A percentile compares a stretch with the other conserved stretches of the same genome.
phyloP scores from a whole-genome alignment of 108 stramenopile species.

The Fragilariopsis cylindrus region DNA sequence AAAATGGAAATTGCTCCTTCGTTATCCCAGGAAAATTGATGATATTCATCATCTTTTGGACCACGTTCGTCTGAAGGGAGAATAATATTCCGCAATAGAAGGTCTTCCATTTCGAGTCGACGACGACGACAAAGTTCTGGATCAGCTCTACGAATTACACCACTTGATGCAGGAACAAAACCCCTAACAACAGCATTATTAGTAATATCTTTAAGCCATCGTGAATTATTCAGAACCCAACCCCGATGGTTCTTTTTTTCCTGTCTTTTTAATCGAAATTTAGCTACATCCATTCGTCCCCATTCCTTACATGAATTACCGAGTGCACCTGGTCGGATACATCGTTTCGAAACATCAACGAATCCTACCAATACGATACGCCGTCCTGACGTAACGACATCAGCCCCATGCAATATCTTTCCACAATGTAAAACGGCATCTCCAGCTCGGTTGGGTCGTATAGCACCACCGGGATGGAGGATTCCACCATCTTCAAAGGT shows the following conservation, averaged over 20 bases:
- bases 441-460: slow-evolving; percentile 52
- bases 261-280: slow-evolving; percentile 36
- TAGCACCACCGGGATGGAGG: slow-evolving; percentile 42
- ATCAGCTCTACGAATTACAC: slow-evolving; percentile 44
- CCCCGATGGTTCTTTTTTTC: slow-evolving; percentile 21
- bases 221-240: slow-evolving; percentile 51
- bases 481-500: slow-evolving; percentile 12
- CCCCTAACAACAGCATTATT: slow-evolving; percentile 15
- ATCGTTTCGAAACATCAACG: slow-evolving; percentile 63
- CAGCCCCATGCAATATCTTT: slow-evolving; percentile 71
- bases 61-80: slow-evolving; percentile 39
- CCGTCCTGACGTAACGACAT: slow-evolving; percentile 59
- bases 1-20: background rate
- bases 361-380: slow-evolving; percentile 74
- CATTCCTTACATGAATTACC: slow-evolving; percentile 56
- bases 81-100: slow-evolving; percentile 54
- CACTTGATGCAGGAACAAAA: slow-evolving; percentile 41
- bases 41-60: slow-evolving; percentile 2
- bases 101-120: slow-evolving; percentile 64
- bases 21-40: background rate
- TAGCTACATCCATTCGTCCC: slow-evolving; percentile 74
- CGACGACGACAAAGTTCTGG: slow-evolving; percentile 46
- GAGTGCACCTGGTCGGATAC: slow-evolving; percentile 47
- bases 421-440: slow-evolving; percentile 67
- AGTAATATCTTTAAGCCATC: slow-evolving; percentile 33